A percentile compares a stretch with the other conserved stretches of the same genome.
These are phyloP conservation scores for Zoysia japonica DNA, from an alignment of 176 grass and related monocot genomes.

Conservation along the genomic window DNA sequence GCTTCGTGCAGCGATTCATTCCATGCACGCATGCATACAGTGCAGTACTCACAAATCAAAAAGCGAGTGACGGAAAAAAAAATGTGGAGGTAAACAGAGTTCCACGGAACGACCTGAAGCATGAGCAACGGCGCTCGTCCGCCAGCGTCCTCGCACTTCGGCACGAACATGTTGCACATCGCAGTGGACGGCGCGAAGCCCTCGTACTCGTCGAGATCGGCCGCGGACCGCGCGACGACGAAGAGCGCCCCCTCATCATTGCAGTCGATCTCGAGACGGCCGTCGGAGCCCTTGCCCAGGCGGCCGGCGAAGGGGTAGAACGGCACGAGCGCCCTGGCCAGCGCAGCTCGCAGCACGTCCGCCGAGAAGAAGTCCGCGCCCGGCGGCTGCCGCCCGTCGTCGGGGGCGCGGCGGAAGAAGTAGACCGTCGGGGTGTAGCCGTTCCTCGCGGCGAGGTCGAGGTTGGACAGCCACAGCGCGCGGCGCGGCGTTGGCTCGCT, in stretches of 20 bases:
- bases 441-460: conserved; percentile 55
- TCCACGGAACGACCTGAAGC: conserved; percentile 42
- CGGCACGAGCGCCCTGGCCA: conserved; percentile 45
- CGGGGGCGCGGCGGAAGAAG: conserved; percentile 43
- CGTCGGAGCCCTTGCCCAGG: conserved; percentile 22
- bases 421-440: conserved; percentile 59
- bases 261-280: conserved; percentile 55
- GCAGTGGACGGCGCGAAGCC: conserved; percentile 37
- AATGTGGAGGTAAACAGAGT: background rate
- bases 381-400: background rate
- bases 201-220: conserved; percentile 40
- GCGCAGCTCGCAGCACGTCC: conserved; percentile 37
- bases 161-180: conserved; percentile 51
- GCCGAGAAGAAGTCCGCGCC: conserved; percentile 43
- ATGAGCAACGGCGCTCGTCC: conserved; percentile 30
- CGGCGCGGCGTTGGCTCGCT: conserved; percentile 46
- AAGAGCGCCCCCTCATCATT: conserved; percentile 53
- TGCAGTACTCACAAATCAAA: too few relatives aligned
- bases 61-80: background rate
- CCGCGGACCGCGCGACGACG: conserved; percentile 38
- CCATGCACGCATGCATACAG: too few relatives aligned
- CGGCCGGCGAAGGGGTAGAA: conserved; percentile 68
- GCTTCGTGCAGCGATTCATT: too few relatives aligned
- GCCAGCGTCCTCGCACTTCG: conserved; percentile 11
- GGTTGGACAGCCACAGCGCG: conserved; percentile 66